Percentiles rank a stretch among this genome's conserved stretches.
Evolutionary conservation across 768 basidiomycete species (phyloP).

Genomic region (Mycena floridula): DNA sequence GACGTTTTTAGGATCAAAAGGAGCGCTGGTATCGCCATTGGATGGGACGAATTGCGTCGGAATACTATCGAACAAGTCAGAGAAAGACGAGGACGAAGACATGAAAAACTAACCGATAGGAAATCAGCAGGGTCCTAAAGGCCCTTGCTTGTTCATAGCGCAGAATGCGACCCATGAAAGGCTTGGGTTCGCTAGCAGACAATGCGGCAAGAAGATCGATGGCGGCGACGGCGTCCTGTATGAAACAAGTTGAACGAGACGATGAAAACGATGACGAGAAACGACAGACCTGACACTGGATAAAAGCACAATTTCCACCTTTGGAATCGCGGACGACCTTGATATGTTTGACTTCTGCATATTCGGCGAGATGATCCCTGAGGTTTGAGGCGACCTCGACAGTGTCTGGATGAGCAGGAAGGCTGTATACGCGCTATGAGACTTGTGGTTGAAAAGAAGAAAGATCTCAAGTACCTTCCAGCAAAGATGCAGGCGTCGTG

Average conservation of each 20-base stretch:
- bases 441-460: slow-evolving; percentile 3
- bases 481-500: slow-evolving; percentile 83
- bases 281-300: slow-evolving; percentile 69
- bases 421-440: slow-evolving; percentile 34
- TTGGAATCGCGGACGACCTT: slow-evolving; percentile 70
- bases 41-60: slow-evolving; percentile 27
- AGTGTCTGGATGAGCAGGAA: slow-evolving; percentile 65
- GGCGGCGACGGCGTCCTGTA: slow-evolving; percentile 53
- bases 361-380: slow-evolving; percentile 58
- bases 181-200: slow-evolving; percentile 47
- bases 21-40: slow-evolving; percentile 7
- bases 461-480: slow-evolving; percentile 50
- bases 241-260: slow-evolving; percentile 5
- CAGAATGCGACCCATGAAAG: slow-evolving; percentile 65
- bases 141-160: slow-evolving; percentile 78
- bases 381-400: slow-evolving; percentile 55
- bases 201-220: slow-evolving; percentile 54
- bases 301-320: slow-evolving; percentile 78
- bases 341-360: slow-evolving; percentile 60
- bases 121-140: slow-evolving; percentile 66
- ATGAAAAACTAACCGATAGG: slow-evolving; percentile 49
- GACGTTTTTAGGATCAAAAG: slow-evolving; percentile 12
- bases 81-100: neutral
- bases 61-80: slow-evolving; percentile 21
- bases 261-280: slow-evolving; percentile 6